phyloP scores from a whole-genome alignment of 139 green algal species.

The Bryopsis sp. region DNA sequence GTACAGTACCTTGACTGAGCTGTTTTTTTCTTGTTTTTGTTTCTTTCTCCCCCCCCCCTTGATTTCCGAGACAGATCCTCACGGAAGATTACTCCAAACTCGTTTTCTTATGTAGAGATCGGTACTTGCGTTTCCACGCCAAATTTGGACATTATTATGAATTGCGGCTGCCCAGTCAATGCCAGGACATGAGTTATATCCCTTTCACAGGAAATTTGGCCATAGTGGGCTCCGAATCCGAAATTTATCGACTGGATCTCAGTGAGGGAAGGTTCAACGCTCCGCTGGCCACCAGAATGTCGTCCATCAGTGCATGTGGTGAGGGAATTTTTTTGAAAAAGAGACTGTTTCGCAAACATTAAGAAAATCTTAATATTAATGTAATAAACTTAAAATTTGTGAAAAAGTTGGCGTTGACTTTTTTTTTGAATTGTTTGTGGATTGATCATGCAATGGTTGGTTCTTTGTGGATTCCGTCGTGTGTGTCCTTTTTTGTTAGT shows the following conservation, averaged over 20 bases:
- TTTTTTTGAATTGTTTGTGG: too few relatives aligned
- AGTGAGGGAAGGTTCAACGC: constrained; percentile 80
- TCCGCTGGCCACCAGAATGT: constrained; percentile 48
- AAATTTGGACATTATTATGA: constrained; percentile 85
- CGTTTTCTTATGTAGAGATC: constrained; percentile 85
- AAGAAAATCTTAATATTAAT: too few relatives aligned
- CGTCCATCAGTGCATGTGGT: constrained; percentile 68
- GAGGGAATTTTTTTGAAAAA: not conserved
- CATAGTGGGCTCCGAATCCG: constrained; percentile 58
- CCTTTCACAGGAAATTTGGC: constrained; percentile 67
- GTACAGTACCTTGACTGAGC: not conserved
- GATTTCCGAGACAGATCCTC: constrained; percentile 50
- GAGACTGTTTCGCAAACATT: not conserved
- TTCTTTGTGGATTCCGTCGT: too few relatives aligned
- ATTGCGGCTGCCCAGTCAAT: constrained; percentile 54
- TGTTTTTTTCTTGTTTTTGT: not conserved
- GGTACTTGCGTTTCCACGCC: constrained; percentile 81
- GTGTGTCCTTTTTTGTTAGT: too few relatives aligned
- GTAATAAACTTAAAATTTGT: too few relatives aligned
- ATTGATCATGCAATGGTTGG: too few relatives aligned
- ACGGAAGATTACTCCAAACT: constrained; percentile 92
- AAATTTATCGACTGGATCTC: constrained; percentile 81
- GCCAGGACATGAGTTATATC: constrained; percentile 77
- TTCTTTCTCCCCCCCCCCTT: not conserved
- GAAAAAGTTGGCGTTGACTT: too few relatives aligned